Evolutionary conservation across 345 rosid genomes (phyloP).

Genomic region (Punica granatum): DNA sequence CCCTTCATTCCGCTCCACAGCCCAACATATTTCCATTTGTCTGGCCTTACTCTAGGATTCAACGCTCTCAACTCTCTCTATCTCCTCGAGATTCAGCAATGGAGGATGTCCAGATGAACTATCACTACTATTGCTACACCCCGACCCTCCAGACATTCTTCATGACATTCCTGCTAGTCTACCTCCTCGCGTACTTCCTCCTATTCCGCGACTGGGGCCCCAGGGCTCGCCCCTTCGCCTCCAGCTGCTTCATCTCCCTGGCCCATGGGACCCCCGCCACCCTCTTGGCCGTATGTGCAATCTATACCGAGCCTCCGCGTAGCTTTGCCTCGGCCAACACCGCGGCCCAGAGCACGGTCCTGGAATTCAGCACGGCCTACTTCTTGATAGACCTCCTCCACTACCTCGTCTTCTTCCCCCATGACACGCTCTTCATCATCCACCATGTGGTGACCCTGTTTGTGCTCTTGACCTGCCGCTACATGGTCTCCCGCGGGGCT

Average conservation of each 20-base stretch:
- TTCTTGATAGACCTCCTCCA: slow-evolving; percentile 70
- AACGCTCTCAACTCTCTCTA: neutral
- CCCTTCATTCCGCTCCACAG: neutral
- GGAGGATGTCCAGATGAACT: neutral
- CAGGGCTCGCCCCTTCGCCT: slow-evolving; percentile 43
- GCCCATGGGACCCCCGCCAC: slow-evolving; percentile 78
- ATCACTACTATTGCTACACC: neutral
- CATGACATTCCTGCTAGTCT: slow-evolving; percentile 32
- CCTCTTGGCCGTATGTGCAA: slow-evolving; percentile 37
- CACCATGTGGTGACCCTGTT: slow-evolving; percentile 80
- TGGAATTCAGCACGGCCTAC: slow-evolving; percentile 77
- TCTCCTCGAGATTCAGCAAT: neutral
- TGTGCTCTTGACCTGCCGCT: slow-evolving; percentile 62
- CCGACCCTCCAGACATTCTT: slow-evolving; percentile 24
- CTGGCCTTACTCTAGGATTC: neutral
- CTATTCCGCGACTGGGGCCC: slow-evolving; percentile 60
- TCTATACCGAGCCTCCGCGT: slow-evolving; percentile 12
- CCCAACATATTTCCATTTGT: neutral
- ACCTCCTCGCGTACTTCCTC: slow-evolving; percentile 38
- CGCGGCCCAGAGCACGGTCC: slow-evolving; percentile 33
- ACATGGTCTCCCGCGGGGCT: slow-evolving; percentile 46
- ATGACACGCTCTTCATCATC: slow-evolving; percentile 61
- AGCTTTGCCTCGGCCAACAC: slow-evolving; percentile 53
- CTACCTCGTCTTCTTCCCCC: slow-evolving; percentile 54
- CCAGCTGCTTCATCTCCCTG: slow-evolving; percentile 70